Conservation (phyloP, 1,284 basidiomycete species). For the Ceratobasidium sp. region DNA sequence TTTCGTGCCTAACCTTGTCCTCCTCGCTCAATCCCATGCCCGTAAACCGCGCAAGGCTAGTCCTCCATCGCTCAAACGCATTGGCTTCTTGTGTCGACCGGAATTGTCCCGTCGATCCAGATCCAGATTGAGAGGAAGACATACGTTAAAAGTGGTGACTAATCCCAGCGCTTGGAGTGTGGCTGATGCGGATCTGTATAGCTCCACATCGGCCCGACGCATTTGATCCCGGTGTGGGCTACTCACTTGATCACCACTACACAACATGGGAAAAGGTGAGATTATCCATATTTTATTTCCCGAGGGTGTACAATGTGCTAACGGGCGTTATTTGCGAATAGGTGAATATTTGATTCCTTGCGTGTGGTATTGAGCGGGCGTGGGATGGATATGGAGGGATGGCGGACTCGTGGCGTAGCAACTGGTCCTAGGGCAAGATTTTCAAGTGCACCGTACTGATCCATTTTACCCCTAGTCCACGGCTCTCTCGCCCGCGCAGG, state of each 20-base stretch:
- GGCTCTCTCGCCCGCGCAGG: conserved; percentile 99
- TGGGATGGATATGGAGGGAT: background rate
- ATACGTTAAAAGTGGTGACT: background rate
- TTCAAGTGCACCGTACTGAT: background rate
- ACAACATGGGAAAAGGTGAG: conserved; percentile 36
- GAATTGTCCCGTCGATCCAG: too few species aligned
- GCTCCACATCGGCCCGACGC: conserved; percentile 19
- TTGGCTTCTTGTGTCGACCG: conserved; percentile 28
- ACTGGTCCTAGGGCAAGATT: conserved; percentile 11
- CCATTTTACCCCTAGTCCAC: conserved; percentile 70
- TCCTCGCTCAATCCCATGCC: conserved; percentile 50
- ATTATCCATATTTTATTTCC: background rate
- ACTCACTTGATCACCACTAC: conserved; percentile 16
- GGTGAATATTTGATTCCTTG: conserved; percentile 15
- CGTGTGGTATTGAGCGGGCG: background rate
- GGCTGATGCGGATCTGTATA: conserved; percentile 27
- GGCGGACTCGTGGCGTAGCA: conserved; percentile 13
- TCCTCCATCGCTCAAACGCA: conserved; percentile 52
- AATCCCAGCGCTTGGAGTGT: conserved; percentile 29
- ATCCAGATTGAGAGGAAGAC: background rate
- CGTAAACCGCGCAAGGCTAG: conserved; percentile 49
- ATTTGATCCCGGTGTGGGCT: conserved; percentile 30
- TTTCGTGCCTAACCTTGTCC: conserved; percentile 45
- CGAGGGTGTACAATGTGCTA: conserved; percentile 1
- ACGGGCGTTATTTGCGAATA: background rate